Conservation (phyloP, 495 filamentous ascomycete genomes). For the Penicillium paxilli region DNA sequence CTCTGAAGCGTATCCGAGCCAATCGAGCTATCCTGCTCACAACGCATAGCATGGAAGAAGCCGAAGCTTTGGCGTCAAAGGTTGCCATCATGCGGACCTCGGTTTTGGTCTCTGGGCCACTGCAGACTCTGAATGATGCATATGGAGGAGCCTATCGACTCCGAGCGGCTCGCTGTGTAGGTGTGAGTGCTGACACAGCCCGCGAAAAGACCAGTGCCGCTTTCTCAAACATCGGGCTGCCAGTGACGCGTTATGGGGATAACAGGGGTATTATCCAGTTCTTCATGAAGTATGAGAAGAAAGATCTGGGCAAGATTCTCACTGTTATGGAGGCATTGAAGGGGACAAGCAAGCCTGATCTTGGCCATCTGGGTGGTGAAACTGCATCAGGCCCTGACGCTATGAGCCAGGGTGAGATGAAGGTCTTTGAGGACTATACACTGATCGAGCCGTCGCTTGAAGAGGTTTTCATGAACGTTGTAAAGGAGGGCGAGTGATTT, state of each 20-base stretch:
- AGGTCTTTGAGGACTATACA: slow-evolving; percentile 6
- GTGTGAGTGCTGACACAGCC: not conserved
- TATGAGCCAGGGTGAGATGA: not conserved
- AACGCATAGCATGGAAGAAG: slow-evolving; percentile 49
- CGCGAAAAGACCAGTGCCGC: not conserved
- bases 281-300: slow-evolving; percentile 1
- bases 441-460: slow-evolving; percentile 4
- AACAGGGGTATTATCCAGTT: not conserved
- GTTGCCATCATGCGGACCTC: slow-evolving; percentile 38
- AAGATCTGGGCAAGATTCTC: not conserved
- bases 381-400: not conserved
- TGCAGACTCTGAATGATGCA: not conserved
- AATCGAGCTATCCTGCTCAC: slow-evolving; percentile 44
- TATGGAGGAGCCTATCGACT: not conserved
- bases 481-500: slow-evolving; percentile 1
- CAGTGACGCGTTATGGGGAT: not conserved
- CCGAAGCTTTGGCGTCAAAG: slow-evolving; percentile 41
- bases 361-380: not conserved
- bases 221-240: not conserved
- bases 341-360: not conserved
- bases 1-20: slow-evolving; percentile 34
- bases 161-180: not conserved
- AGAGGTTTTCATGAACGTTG: slow-evolving; percentile 6
- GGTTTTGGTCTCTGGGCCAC: not conserved
- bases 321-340: not conserved